Evolutionary conservation across 768 basidiomycete species (phyloP).

Genomic region (Mycena kentingensis): DNA sequence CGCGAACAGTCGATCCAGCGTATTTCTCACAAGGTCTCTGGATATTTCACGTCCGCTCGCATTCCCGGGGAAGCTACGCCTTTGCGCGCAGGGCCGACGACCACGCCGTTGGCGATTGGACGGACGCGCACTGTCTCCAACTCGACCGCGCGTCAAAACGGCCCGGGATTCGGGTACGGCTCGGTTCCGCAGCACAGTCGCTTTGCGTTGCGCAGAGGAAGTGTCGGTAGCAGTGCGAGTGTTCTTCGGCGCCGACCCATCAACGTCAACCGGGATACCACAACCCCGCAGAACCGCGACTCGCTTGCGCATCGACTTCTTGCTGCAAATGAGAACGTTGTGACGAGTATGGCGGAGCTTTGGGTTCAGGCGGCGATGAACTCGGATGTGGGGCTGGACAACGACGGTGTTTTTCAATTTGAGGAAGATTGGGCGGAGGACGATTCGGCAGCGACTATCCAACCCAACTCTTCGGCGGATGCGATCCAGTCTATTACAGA

Average conservation of each 20-base stretch:
- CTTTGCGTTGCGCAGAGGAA: neutral
- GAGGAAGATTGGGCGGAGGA: conserved; percentile 47
- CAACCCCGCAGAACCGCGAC: conserved; percentile 53
- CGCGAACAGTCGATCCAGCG: conserved; percentile 40
- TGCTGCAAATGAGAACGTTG: conserved; percentile 95
- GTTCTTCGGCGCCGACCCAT: conserved; percentile 54
- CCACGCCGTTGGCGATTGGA: conserved; percentile 47
- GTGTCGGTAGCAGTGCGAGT: conserved; percentile 33
- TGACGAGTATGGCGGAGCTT: conserved; percentile 91
- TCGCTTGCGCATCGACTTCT: conserved; percentile 87
- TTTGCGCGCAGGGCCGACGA: conserved; percentile 34
- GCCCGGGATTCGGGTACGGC: too few species aligned
- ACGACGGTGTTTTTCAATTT: conserved; percentile 73
- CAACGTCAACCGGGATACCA: conserved; percentile 45
- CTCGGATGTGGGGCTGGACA: conserved; percentile 53
- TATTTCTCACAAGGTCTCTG: conserved; percentile 54
- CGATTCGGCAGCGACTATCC: too few species aligned
- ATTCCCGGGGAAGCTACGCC: conserved; percentile 42
- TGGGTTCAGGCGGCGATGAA: conserved; percentile 99
- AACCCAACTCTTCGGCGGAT: too few species aligned
- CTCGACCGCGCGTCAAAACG: neutral
- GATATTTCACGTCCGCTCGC: conserved; percentile 54
- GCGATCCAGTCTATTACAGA: conserved; percentile 33
- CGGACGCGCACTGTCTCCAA: conserved; percentile 44
- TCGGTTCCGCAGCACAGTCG: neutral